Conservation (phyloP, 441 rosid genomes). For the Adansonia madagascariensis region DNA sequence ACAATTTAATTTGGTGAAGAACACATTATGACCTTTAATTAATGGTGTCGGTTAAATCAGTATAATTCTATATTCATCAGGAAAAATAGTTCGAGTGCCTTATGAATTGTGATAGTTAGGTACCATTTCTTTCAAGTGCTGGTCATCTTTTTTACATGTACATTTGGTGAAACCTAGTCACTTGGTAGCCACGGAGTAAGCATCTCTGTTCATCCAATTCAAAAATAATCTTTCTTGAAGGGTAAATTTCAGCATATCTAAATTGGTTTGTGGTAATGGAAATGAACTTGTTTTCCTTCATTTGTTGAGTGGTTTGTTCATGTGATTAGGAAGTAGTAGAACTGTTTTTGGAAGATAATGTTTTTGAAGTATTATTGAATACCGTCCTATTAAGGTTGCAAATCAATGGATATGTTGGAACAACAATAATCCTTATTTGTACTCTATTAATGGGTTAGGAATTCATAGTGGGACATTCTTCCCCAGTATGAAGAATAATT, state of each 20-base stretch:
- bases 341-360: neutral
- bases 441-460: slow-evolving; percentile 2
- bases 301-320: neutral
- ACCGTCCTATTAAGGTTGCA: neutral
- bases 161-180: neutral
- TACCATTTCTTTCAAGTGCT: slow-evolving; percentile 10
- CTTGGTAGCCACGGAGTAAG: neutral
- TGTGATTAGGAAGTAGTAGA: neutral
- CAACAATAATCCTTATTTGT: neutral
- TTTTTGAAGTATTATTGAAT: slow-evolving; percentile 2
- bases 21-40: neutral
- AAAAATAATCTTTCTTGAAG: slow-evolving; percentile 11
- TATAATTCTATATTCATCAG: neutral
- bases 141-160: neutral
- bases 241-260: slow-evolving; percentile 7
- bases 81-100: slow-evolving; percentile 4
- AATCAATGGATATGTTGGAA: slow-evolving; percentile 14
- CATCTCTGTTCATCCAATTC: neutral
- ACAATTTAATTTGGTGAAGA: slow-evolving; percentile 3
- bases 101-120: neutral
- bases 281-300: slow-evolving; percentile 1
- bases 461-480: neutral
- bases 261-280: slow-evolving; percentile 8
- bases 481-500: neutral
- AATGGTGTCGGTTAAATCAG: slow-evolving; percentile 11